Conservation (phyloP, 306 rosid genomes). For the Dalbergia cochinchinensis region DNA sequence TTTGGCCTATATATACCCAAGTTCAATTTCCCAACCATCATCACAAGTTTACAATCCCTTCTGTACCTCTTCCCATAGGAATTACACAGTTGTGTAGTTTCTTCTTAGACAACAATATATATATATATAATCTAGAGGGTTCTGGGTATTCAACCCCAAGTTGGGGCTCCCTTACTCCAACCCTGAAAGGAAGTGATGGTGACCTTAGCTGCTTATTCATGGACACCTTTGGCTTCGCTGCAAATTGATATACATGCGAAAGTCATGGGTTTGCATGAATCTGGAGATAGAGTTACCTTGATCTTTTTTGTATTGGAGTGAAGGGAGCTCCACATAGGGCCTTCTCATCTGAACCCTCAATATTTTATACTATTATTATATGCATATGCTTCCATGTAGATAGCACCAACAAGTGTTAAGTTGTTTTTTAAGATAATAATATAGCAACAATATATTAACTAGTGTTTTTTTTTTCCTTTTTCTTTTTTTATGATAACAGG, state of each 20-base stretch:
- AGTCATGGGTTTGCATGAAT: slow-evolving; percentile 64
- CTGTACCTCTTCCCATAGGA: neutral
- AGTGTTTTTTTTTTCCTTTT: no score
- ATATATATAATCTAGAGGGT: neutral
- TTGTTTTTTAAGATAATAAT: neutral
- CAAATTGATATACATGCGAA: neutral
- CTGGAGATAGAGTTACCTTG: slow-evolving; percentile 61
- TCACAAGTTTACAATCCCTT: slow-evolving; percentile 1
- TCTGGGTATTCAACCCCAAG: slow-evolving; percentile 1
- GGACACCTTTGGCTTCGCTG: slow-evolving; percentile 53
- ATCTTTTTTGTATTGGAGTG: slow-evolving; percentile 77
- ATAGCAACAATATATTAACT: no score
- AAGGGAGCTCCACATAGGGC: slow-evolving; percentile 62
- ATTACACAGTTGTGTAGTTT: neutral
- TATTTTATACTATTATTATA: no score
- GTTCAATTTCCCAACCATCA: slow-evolving; percentile 31
- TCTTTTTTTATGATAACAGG: no score
- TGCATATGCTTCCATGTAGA: neutral
- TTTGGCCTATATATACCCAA: slow-evolving; percentile 46
- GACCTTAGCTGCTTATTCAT: slow-evolving; percentile 75
- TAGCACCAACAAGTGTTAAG: neutral
- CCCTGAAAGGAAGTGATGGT: slow-evolving; percentile 63
- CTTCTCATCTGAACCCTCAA: neutral
- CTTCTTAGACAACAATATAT: no score
- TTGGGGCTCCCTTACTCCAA: slow-evolving; percentile 69